Base-by-base conservation (phyloP, 1,284 basidiomycete species). In the Hemileia vastatrix region DNA sequence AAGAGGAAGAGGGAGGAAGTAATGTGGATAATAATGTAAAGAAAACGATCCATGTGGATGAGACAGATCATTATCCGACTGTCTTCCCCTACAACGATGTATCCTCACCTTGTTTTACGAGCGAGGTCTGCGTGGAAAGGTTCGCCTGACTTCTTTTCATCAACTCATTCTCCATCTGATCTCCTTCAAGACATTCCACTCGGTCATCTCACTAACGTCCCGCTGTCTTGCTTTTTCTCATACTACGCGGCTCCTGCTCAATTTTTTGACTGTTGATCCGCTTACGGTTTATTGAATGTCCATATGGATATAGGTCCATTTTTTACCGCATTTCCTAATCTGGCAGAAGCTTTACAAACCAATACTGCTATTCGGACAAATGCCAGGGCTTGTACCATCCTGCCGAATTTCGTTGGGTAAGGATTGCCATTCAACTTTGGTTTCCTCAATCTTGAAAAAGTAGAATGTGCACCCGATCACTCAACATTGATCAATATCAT, bases 301-400 rank as follows among this genome's bases (percentile, higher is more conserved):
- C n/a, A n/a, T n/a, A n/a, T n/a, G n/a, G n/a, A n/a, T n/a, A n/a
- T 71, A 94, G 93, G 93, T 4, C 93, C 93, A 19, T 96, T 86
- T 78, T 96, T 97, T 72, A 88, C 94, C 57, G 83, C 92, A 13
- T 96, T 97, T 77, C 90, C 91, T 6, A 90, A 91, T 72, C 80
- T 97, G 65, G 83, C 85, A 47, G 84, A 92, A 59, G 88, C 93
- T 2, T 78, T 91, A 60, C 81, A 85, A 68, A 86, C 86, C 77
- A 90, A 90, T 77, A 82, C 85, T 27, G 84, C 91, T 0, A 93
- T 98, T 73, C 84, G 84, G 71, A 98, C 94, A 0, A 83, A 92
- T 69, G 90, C 90, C 5, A 81, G 94, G 63, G 81, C 88, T 47
- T 96, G 91, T 73, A 96, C 93, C 4, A 88, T 98, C 73, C 80